Percentiles rank a stretch among this genome's conserved stretches.
These are phyloP conservation scores for Zygotorulaspora florentina DNA, from an alignment of 805 yeast genomes.

Conservation along the genomic window DNA sequence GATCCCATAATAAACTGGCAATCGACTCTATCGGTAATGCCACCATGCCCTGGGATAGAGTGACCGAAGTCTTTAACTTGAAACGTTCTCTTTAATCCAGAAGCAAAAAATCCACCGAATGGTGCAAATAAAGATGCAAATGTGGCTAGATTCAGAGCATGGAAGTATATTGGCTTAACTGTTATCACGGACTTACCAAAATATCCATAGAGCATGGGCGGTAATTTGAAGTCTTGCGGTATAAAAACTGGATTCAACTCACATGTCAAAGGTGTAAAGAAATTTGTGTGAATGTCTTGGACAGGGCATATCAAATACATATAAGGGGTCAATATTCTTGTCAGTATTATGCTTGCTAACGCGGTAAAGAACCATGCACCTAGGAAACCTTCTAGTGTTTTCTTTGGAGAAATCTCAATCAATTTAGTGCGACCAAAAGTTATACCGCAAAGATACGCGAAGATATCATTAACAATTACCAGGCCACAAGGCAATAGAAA, in stretches of 20 bases:
- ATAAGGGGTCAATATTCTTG: constrained; percentile 59
- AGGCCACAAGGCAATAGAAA: constrained; percentile 85
- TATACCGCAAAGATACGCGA: constrained; percentile 95
- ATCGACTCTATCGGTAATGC: constrained; percentile 94
- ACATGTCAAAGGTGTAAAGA: constrained; percentile 63
- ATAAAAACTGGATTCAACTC: constrained; percentile 86
- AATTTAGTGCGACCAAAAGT: constrained; percentile 92
- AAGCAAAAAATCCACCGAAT: constrained; percentile 96
- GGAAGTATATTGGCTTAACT: constrained; percentile 85
- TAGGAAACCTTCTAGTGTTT: constrained; percentile 93
- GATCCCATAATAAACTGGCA: constrained; percentile 98
- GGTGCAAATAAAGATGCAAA: constrained; percentile 98
- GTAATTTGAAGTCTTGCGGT: constrained; percentile 73
- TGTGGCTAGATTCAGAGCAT: constrained; percentile 78
- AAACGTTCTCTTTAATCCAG: constrained; percentile 95
- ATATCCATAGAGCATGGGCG: constrained; percentile 55
- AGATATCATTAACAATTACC: constrained; percentile 91
- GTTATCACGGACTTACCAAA: constrained; percentile 48
- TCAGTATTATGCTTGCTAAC: constrained; percentile 60
- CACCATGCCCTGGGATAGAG: constrained; percentile 98
- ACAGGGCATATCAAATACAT: constrained; percentile 88
- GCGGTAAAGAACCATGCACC: constrained; percentile 98
- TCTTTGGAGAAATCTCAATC: constrained; percentile 91
- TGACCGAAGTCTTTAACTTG: constrained; percentile 97
- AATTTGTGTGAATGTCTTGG: constrained; percentile 53